Conservation (phyloP, 2,329 filamentous ascomycete species). For the Mycocentrospora acerina region DNA sequence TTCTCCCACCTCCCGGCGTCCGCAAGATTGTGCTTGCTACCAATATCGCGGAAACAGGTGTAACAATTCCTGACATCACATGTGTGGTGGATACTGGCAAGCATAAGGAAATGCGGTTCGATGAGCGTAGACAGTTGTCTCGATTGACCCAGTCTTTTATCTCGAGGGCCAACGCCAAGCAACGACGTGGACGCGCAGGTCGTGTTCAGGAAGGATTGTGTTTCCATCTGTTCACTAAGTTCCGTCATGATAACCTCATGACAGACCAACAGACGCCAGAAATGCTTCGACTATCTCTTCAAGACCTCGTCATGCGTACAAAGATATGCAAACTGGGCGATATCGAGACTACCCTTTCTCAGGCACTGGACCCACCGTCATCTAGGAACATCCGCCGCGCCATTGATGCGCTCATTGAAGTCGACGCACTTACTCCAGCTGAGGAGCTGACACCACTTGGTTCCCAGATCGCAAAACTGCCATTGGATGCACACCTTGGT, state of each 20-base stretch:
- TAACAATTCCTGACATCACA: slow-evolving; percentile 96
- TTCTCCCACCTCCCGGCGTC: slow-evolving; percentile 75
- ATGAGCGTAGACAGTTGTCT: slow-evolving; percentile 88
- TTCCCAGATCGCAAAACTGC: slow-evolving; percentile 80
- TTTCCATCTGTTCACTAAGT: slow-evolving; percentile 92
- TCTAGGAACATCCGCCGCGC: slow-evolving; percentile 90
- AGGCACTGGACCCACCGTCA: slow-evolving; percentile 87
- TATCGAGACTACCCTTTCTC: slow-evolving; percentile 84
- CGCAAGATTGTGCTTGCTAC: slow-evolving; percentile 96
- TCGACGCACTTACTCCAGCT: slow-evolving; percentile 76
- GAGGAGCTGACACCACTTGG: slow-evolving; percentile 89
- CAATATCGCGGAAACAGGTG: slow-evolving; percentile 97
- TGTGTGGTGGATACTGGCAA: slow-evolving; percentile 97
- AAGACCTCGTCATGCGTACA: slow-evolving; percentile 91
- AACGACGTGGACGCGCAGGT: slow-evolving; percentile 88
- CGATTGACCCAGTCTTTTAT: slow-evolving; percentile 93
- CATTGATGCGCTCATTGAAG: slow-evolving; percentile 89
- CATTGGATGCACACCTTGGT: slow-evolving; percentile 90
- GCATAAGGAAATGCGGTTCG: slow-evolving; percentile 95
- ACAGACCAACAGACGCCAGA: slow-evolving; percentile 93
- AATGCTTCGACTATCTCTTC: slow-evolving; percentile 89
- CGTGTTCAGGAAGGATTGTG: slow-evolving; percentile 94
- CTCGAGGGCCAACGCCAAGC: slow-evolving; percentile 91
- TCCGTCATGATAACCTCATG: slow-evolving; percentile 81
- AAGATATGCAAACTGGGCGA: slow-evolving; percentile 96